Percentiles rank a stretch among this genome's conserved stretches.
Conservation (phyloP, 1,139 yeast genomes). For the Blastobotrys petasosporus region DNA sequence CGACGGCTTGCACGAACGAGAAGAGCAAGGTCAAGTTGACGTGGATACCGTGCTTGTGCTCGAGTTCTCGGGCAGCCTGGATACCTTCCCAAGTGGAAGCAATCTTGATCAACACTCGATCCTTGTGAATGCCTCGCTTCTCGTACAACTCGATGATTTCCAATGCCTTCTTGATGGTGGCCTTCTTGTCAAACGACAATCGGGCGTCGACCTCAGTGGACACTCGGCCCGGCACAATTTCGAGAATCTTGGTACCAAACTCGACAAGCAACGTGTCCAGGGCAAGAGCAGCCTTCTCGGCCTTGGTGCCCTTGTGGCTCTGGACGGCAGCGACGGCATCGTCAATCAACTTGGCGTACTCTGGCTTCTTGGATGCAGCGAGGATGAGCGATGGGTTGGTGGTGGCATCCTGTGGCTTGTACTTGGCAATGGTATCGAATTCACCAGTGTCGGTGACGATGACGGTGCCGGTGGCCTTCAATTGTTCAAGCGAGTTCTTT, state of each 20-base stretch:
- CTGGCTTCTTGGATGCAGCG: conserved; percentile 90
- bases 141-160: conserved; percentile 81
- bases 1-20: conserved; percentile 96
- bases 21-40: conserved; percentile 92
- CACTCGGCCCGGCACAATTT: conserved; percentile 98
- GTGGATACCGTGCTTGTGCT: conserved; percentile 85
- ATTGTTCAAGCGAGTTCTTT: conserved; percentile 74
- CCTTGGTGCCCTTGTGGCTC: conserved; percentile 47
- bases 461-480: conserved; percentile 90
- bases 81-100: conserved; percentile 99
- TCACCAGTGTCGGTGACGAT: conserved; percentile 99
- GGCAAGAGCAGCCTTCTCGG: conserved; percentile 67
- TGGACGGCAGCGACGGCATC: conserved; percentile 80
- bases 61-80: conserved; percentile 96
- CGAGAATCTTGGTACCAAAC: conserved; percentile 89
- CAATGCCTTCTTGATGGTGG: conserved; percentile 85
- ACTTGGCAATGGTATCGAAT: conserved; percentile 93
- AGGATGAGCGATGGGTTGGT: conserved; percentile 97
- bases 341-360: conserved; percentile 85
- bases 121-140: conserved; percentile 76
- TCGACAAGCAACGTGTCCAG: conserved; percentile 90
- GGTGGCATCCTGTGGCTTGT: conserved; percentile 98
- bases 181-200: conserved; percentile 90
- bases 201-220: conserved; percentile 99
- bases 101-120: conserved; percentile 87